Conservation (phyloP, 768 basidiomycete species). For the Vishniacozyma victoriae region DNA sequence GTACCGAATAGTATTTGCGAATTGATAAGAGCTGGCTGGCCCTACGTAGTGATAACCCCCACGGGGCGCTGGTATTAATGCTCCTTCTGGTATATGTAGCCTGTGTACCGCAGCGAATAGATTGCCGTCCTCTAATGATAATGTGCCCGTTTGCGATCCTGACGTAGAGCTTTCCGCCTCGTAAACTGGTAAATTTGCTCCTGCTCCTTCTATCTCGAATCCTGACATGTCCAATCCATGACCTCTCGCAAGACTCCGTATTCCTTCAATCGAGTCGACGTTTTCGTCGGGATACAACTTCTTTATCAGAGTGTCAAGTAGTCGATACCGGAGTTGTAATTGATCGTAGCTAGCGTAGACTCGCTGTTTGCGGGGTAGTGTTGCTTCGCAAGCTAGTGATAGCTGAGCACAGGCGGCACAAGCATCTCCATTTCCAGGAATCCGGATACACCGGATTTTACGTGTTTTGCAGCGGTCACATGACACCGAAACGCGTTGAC, state of each 20-base stretch:
- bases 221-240: background rate
- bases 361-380: slow-evolving; percentile 4
- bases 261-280: background rate
- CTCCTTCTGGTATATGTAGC: slow-evolving; percentile 8
- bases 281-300: slow-evolving; percentile 3
- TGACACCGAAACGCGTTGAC: slow-evolving; percentile 4
- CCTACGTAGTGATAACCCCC: slow-evolving; percentile 18
- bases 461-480: slow-evolving; percentile 12
- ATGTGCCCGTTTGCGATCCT: background rate
- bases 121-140: background rate
- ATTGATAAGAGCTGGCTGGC: slow-evolving; percentile 6
- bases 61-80: slow-evolving; percentile 10
- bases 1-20: slow-evolving; percentile 5
- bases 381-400: background rate
- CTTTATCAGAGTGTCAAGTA: slow-evolving; percentile 1
- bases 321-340: background rate
- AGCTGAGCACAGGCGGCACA: slow-evolving; percentile 3
- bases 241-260: background rate
- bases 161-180: background rate
- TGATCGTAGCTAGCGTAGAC: background rate
- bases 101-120: background rate
- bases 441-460: slow-evolving; percentile 4
- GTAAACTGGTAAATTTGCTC: background rate
- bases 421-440: background rate
- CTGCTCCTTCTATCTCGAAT: background rate